Evolutionary conservation across 2,329 filamentous ascomycete genomes (phyloP).

Genomic region (Colletotrichum spinosum): DNA sequence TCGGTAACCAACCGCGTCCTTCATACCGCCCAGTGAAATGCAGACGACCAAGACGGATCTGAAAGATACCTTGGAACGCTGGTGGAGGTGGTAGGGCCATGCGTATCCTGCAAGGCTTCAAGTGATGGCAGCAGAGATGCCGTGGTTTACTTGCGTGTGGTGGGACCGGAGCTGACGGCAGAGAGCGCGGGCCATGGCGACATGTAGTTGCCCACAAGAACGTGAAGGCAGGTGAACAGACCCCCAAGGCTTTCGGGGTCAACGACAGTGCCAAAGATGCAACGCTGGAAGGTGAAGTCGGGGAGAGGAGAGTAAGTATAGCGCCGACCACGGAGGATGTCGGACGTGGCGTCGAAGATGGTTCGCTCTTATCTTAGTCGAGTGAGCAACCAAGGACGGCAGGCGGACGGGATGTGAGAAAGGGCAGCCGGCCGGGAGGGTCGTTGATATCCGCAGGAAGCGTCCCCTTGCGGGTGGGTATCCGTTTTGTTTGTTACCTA

Average conservation of each 20-base stretch:
- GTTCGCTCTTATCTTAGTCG: neutral
- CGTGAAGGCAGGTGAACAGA: slow-evolving; percentile 38
- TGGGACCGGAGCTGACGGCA: slow-evolving; percentile 50
- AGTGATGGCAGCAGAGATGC: slow-evolving; percentile 47
- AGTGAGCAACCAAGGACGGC: too few relatives aligned
- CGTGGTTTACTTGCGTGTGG: slow-evolving; percentile 52
- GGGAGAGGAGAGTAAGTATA: slow-evolving; percentile 51
- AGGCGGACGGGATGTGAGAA: too few relatives aligned
- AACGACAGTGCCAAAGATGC: slow-evolving; percentile 61
- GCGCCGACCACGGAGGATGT: slow-evolving; percentile 29
- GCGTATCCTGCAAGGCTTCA: slow-evolving; percentile 63
- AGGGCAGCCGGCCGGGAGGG: too few relatives aligned
- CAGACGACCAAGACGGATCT: slow-evolving; percentile 65
- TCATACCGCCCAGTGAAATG: slow-evolving; percentile 35
- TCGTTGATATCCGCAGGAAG: too few relatives aligned
- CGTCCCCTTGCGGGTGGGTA: too few relatives aligned
- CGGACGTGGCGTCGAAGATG: neutral
- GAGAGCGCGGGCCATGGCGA: slow-evolving; percentile 22
- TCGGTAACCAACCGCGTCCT: slow-evolving; percentile 23
- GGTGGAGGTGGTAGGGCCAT: slow-evolving; percentile 63
- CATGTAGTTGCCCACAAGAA: neutral
- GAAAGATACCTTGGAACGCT: slow-evolving; percentile 67
- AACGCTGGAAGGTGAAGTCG: slow-evolving; percentile 49
- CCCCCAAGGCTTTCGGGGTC: slow-evolving; percentile 53
- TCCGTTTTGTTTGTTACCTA: too few relatives aligned